Conservation (phyloP, 1,139 yeast species). For the Candida sanyaensis region DNA sequence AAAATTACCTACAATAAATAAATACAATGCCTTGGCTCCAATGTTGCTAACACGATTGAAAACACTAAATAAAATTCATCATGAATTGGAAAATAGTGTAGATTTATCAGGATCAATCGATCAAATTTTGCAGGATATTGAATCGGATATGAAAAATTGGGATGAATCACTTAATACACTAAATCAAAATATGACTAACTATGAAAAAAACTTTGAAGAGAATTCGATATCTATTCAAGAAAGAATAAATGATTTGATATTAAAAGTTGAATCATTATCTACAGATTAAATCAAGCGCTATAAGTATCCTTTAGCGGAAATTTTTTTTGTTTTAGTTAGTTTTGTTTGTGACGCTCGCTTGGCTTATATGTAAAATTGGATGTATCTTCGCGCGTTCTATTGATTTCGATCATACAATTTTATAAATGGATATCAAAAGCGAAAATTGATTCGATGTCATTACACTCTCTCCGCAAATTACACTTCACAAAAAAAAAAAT, state of each 20-base stretch:
- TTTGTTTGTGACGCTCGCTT: background rate
- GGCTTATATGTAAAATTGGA: background rate
- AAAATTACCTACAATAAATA: conserved; percentile 37
- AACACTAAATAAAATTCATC: conserved; percentile 46
- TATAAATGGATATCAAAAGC: conserved; percentile 1
- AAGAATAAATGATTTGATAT: conserved; percentile 15
- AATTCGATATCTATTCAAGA: conserved; percentile 16
- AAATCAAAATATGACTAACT: conserved; percentile 34
- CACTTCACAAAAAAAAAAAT: background rate
- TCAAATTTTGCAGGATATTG: conserved; percentile 30
- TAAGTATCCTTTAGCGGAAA: no score
- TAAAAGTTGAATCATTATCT: conserved; percentile 8
- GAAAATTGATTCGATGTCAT: background rate
- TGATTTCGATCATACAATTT: no score
- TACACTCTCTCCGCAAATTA: conserved; percentile 1
- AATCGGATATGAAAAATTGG: conserved; percentile 44
- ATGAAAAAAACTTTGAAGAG: conserved; percentile 15
- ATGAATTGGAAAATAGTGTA: conserved; percentile 33
- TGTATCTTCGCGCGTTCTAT: background rate
- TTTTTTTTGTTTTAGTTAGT: background rate
- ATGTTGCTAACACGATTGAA: conserved; percentile 43
- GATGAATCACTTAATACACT: conserved; percentile 35
- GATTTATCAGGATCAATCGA: conserved; percentile 36
- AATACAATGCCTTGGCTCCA: conserved; percentile 38
- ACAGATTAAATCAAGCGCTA: background rate